Base-by-base conservation (phyloP, 2,329 filamentous ascomycete genomes). In the Penicillium frequentans region DNA sequence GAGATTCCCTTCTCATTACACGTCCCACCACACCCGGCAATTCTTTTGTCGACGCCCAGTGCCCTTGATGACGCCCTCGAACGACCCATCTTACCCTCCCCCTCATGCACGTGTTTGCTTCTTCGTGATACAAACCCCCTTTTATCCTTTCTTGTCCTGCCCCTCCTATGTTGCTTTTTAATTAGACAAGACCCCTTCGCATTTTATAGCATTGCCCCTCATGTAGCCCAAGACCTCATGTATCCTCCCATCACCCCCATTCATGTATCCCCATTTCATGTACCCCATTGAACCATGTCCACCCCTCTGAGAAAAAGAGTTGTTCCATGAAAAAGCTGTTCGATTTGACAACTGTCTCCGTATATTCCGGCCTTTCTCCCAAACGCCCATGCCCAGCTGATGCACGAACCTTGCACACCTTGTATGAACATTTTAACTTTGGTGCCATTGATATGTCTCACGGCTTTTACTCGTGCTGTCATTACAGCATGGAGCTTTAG, bases 211-310 rank as follows among this genome's bases (percentile, higher is more conserved):
- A 66, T 71, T 68, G 52, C 58, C 59, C 57, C 37, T 65, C 64
- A 67, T 67, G 64, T 67, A 67, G 64, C 64, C 64, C 64, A 62
- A 62, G 73, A 75, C 64, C 61, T 76, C 73, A 77, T 77, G 75
- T 77, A 77, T 67, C 62, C 67, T 64, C 62, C 50, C 67, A 16
- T 73, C 62, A 61, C 64, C 63, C 69, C 64, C 71, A 73, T 57
- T 73, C 70, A 75, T 76, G 73, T 75, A 73, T 65, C 60, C 66
- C 61, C 58, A 42, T 49, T 55, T 33, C 60, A 57, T 64, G 59
- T 64, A 61, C 58, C 55, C 58, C 59, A 52, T 56, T 35, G 55
- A 54, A 49, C 58, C 58, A 57, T 60, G 58, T 60, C 57, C 51
- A 52, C 48, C 58, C 58, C 45, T 55, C 56, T 63, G 59, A 67